Base-by-base conservation (phyloP, 2,329 filamentous ascomycete species). In the Ascocoryne sarcoides region DNA sequence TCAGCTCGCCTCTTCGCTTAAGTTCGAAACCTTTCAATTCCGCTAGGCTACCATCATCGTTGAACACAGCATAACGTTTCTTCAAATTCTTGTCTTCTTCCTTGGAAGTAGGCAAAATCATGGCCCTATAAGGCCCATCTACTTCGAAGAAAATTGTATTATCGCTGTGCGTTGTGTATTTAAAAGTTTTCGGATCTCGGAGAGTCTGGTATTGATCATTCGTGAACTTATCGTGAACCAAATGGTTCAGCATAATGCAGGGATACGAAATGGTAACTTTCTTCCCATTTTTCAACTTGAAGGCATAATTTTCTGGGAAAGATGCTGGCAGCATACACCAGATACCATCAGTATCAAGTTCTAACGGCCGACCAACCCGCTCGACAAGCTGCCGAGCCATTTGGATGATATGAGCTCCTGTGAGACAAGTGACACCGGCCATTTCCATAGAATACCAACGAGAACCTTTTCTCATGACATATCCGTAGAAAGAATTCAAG, bases 121-220 rank as follows among this genome's bases (percentile, higher is more conserved):
- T 98, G 48, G 92, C 92, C 60, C 78, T 89, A 71, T 98, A 98
- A 0, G 92, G 92, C 4, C 92, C 92, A 55, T 98, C 92, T 36
- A 98, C 92, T 63, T 98, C 92, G 66, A 98, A 98, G 68, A 98
- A 98, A 62, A 98, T 98, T 23, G 89, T 92, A 63, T 98, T 98
- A 59, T 98, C 92, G 67, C 90, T 96, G 61, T 95, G 86, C 0
- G 90, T 98, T 59, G 95, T 86, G 56, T 98, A 98, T 59, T 80
- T 84, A 71, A 92, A 88, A 0, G 78, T 85, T 44, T 75, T 71
- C 3, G 78, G 73, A 53, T 98, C 89, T 1, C 78, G 72, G 2
- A 98, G 70, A 0, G 85, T 90, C 67, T 98, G 89, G 60, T 98
- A 98, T 57, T 98, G 92, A 54, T 96, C 82, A 54, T 98, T 98